Percentiles rank a stretch among this genome's conserved stretches.
phyloP scores from a whole-genome alignment of 805 yeast species.

The Schizosaccharomyces octosporus region DNA sequence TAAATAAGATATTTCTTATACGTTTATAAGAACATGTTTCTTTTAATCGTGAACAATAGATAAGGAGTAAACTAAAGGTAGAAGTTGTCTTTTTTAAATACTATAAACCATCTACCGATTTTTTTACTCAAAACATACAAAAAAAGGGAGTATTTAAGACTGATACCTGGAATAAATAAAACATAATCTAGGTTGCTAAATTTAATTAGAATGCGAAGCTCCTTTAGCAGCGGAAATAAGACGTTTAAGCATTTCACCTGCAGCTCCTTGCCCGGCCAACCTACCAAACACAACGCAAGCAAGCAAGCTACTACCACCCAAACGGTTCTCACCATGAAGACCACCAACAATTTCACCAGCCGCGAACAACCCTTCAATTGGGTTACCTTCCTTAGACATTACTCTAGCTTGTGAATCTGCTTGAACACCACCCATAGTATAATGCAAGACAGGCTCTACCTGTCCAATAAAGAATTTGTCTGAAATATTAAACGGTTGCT shows the following conservation, averaged over 20 bases:
- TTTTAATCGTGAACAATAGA: too few relatives aligned
- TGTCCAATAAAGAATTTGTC: constrained; percentile 26
- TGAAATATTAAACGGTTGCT: constrained; percentile 20
- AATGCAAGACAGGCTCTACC: constrained; percentile 34
- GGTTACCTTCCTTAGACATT: constrained; percentile 11
- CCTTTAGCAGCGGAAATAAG: constrained; percentile 11
- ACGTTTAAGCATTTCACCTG: constrained; percentile 14
- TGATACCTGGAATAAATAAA: too few relatives aligned
- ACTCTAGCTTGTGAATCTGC: constrained; percentile 24
- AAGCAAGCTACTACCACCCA: constrained; percentile 30
- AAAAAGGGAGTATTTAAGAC: too few relatives aligned
- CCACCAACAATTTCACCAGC: constrained; percentile 39
- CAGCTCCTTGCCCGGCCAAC: constrained; percentile 20
- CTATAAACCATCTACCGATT: too few relatives aligned
- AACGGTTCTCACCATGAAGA: constrained; percentile 30
- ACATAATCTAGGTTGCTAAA: background rate
- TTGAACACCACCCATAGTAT: constrained; percentile 45
- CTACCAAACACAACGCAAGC: constrained; percentile 34
- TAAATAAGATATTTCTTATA: too few relatives aligned
- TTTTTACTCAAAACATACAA: too few relatives aligned
- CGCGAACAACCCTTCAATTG: constrained; percentile 24
- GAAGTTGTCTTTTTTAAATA: too few relatives aligned
- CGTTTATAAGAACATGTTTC: too few relatives aligned
- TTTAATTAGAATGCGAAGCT: constrained; percentile 8
- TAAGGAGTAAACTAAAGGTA: too few relatives aligned